These are phyloP conservation scores for Pythium scleroteichum DNA, from an alignment of 352 stramenopile genomes.

Conservation along the genomic window DNA sequence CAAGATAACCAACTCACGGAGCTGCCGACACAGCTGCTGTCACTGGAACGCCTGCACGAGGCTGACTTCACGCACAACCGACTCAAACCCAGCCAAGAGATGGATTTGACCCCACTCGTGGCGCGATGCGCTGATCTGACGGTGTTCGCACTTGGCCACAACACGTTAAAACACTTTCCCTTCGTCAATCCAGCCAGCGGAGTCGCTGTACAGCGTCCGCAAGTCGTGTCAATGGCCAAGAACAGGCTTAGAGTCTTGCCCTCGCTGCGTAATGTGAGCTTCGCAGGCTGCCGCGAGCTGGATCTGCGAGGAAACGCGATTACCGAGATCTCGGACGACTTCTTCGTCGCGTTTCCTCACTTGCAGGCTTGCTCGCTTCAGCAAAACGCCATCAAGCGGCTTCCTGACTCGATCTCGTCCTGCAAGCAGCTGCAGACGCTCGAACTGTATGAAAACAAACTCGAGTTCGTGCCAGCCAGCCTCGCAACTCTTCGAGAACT, in stretches of 20 bases:
- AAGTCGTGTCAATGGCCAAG: conserved; percentile 25
- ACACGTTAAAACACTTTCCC: conserved; percentile 37
- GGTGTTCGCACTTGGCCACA: conserved; percentile 41
- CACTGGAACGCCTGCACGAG: conserved; percentile 25
- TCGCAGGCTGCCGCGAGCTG: conserved; percentile 40
- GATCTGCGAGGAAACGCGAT: conserved; percentile 52
- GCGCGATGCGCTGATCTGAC: conserved; percentile 11
- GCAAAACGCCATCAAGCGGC: conserved; percentile 36
- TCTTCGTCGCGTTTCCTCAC: conserved; percentile 42
- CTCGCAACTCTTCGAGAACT: conserved; percentile 37
- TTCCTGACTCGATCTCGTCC: conserved; percentile 36
- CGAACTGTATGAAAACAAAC: conserved; percentile 50
- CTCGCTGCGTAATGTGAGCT: conserved; percentile 17
- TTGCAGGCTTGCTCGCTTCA: conserved; percentile 45
- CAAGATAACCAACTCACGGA: conserved; percentile 48
- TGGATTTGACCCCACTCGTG: conserved; percentile 12
- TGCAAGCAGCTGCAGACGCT: conserved; percentile 42
- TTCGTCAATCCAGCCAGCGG: neutral
- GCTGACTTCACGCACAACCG: conserved; percentile 45
- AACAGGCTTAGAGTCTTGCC: conserved; percentile 24
- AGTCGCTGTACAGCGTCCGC: neutral
- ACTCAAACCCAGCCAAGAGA: conserved; percentile 13
- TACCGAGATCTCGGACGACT: conserved; percentile 36
- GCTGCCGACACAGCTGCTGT: conserved; percentile 30
- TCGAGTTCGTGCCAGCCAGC: conserved; percentile 33